Conservation (phyloP, 805 yeast genomes). For the Pichia eremophila region DNA sequence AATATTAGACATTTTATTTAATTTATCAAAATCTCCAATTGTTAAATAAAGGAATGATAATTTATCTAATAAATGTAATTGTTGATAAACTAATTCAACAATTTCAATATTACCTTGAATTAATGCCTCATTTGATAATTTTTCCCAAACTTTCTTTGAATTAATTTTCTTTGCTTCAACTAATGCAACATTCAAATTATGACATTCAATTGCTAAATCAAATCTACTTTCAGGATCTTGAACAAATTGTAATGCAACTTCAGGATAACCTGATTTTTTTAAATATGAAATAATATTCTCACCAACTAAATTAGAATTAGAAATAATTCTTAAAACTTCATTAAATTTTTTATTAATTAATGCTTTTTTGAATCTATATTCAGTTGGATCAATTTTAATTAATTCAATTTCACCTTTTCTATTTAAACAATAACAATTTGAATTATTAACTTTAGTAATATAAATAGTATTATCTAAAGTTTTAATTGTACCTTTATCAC, state of each 20-base stretch:
- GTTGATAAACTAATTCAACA: conserved; percentile 84
- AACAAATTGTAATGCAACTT: conserved; percentile 93
- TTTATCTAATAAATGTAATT: conserved; percentile 77
- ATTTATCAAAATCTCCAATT: conserved; percentile 70
- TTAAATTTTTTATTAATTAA: conserved; percentile 80
- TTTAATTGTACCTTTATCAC: conserved; percentile 90
- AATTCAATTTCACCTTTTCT: conserved; percentile 80
- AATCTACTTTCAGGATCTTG: conserved; percentile 94
- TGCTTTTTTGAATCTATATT: conserved; percentile 91
- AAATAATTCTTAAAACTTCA: conserved; percentile 85
- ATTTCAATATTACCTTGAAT: conserved; percentile 80
- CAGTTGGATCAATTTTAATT: conserved; percentile 85
- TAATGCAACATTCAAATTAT: conserved; percentile 78
- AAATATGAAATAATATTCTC: conserved; percentile 93
- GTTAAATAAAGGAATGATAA: conserved; percentile 79
- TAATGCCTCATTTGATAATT: conserved; percentile 76
- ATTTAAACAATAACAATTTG: conserved; percentile 68
- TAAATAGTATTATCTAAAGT: conserved; percentile 86
- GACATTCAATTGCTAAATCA: conserved; percentile 90
- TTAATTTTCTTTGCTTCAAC: conserved; percentile 77
- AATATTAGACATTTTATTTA: conserved; percentile 77
- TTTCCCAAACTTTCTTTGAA: conserved; percentile 64
- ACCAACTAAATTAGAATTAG: conserved; percentile 86
- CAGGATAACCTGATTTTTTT: conserved; percentile 94
- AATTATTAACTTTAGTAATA: conserved; percentile 61